A percentile compares a stretch with the other conserved stretches of the same genome.
These are phyloP conservation scores for Balakata baccata DNA, from an alignment of 345 rosid species.

Conservation along the genomic window DNA sequence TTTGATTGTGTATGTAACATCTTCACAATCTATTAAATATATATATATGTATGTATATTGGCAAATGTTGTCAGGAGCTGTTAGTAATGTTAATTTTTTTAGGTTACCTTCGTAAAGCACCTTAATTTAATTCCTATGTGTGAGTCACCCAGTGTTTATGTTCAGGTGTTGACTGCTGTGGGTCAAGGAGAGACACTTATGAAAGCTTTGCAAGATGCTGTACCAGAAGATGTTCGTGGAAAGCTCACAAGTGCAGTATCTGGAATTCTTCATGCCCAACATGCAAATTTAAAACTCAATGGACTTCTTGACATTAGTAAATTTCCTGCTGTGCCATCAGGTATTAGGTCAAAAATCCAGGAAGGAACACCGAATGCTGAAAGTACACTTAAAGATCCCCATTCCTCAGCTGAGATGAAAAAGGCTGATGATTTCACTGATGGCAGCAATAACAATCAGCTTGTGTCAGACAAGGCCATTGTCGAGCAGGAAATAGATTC, in stretches of 20 bases:
- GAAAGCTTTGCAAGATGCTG: constrained; percentile 84
- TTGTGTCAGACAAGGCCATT: constrained; percentile 35
- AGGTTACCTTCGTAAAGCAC: not conserved
- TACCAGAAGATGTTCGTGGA: constrained; percentile 90
- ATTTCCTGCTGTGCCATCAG: constrained; percentile 41
- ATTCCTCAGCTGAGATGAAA: constrained; percentile 40
- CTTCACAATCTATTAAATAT: not conserved
- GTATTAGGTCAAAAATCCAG: constrained; percentile 32
- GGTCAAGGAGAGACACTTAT: constrained; percentile 79
- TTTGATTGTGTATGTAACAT: not conserved
- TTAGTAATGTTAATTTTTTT: constrained; percentile 9
- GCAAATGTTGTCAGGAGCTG: constrained; percentile 1
- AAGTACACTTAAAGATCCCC: constrained; percentile 33
- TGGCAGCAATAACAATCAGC: constrained; percentile 30
- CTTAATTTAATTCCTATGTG: constrained; percentile 18
- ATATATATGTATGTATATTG: too few species aligned
- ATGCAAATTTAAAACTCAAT: constrained; percentile 46
- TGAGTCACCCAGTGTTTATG: constrained; percentile 27
- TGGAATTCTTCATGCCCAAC: constrained; percentile 54
- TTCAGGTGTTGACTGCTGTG: constrained; percentile 84
- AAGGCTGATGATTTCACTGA: constrained; percentile 38
- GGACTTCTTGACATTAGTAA: constrained; percentile 37
- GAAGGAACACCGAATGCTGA: constrained; percentile 41
- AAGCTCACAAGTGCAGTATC: constrained; percentile 68
- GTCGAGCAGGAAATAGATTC: constrained; percentile 38